Conservation (phyloP, 2,329 filamentous ascomycete species). For the Neonectria neomacrospora region DNA sequence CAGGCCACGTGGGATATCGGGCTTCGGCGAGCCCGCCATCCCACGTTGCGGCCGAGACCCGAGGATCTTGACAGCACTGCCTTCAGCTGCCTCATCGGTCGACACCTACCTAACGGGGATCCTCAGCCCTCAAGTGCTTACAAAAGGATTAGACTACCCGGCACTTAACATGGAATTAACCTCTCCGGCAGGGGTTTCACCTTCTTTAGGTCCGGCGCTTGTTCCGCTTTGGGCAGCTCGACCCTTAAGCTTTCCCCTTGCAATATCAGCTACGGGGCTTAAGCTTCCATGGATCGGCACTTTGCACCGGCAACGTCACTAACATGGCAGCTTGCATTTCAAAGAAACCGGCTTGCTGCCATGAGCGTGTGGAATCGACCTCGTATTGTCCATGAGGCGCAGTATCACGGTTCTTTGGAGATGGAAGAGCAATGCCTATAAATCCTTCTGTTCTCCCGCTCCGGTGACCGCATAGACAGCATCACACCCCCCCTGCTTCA, state of each 20-base stretch:
- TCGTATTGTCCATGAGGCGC: background rate
- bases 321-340: background rate
- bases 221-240: background rate
- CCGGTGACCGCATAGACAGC: background rate
- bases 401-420: background rate
- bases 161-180: background rate
- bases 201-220: background rate
- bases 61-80: background rate
- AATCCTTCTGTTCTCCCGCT: background rate
- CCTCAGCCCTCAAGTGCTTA: background rate
- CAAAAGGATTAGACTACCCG: background rate
- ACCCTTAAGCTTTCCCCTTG: background rate
- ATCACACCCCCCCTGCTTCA: background rate
- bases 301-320: background rate
- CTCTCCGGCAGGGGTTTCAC: background rate
- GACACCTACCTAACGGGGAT: too few species aligned
- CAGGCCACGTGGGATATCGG: background rate
- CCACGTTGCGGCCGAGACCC: background rate
- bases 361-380: background rate
- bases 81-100: background rate
- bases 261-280: background rate
- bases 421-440: background rate
- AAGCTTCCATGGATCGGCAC: background rate
- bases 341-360: background rate
- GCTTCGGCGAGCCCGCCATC: background rate